Evolutionary conservation across 1,284 basidiomycete genomes (phyloP).

Genomic region (Trichosporon ovoides): DNA sequence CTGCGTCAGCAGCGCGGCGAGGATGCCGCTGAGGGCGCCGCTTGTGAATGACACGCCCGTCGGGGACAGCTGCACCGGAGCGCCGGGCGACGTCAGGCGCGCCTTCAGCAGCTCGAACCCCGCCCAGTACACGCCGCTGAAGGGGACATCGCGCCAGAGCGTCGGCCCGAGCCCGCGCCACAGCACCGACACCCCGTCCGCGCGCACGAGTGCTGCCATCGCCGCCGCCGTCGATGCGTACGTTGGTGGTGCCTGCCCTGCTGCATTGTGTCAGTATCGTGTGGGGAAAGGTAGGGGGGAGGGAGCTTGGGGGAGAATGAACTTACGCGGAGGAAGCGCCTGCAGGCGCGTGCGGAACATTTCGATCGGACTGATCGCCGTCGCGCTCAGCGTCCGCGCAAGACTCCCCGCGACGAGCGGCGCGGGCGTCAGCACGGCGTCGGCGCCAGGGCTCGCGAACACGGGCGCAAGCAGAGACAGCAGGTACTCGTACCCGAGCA

Average conservation of each 20-base stretch:
- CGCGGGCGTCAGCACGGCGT: slow-evolving; percentile 54
- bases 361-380: slow-evolving; percentile 82
- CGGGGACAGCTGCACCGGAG: slow-evolving; percentile 31
- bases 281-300: not conserved
- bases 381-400: slow-evolving; percentile 73
- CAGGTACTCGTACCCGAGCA: slow-evolving; percentile 92
- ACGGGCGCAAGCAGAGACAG: slow-evolving; percentile 50
- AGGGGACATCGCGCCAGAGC: slow-evolving; percentile 94
- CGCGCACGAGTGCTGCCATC: slow-evolving; percentile 53
- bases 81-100: slow-evolving; percentile 31
- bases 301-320: no score
- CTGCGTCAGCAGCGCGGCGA: slow-evolving; percentile 83
- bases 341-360: slow-evolving; percentile 91
- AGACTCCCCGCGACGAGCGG: slow-evolving; percentile 78
- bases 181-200: slow-evolving; percentile 64
- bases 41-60: slow-evolving; percentile 43
- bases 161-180: slow-evolving; percentile 90
- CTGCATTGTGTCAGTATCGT: slow-evolving; percentile 6
- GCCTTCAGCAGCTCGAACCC: slow-evolving; percentile 46
- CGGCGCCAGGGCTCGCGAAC: slow-evolving; percentile 27
- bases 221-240: slow-evolving; percentile 51
- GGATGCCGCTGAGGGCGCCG: slow-evolving; percentile 46
- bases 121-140: slow-evolving; percentile 60
- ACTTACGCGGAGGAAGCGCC: slow-evolving; percentile 58
- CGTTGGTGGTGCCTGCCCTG: slow-evolving; percentile 59